Conservation (phyloP, 352 stramenopile species). For the Aphanomyces cochlioides region DNA sequence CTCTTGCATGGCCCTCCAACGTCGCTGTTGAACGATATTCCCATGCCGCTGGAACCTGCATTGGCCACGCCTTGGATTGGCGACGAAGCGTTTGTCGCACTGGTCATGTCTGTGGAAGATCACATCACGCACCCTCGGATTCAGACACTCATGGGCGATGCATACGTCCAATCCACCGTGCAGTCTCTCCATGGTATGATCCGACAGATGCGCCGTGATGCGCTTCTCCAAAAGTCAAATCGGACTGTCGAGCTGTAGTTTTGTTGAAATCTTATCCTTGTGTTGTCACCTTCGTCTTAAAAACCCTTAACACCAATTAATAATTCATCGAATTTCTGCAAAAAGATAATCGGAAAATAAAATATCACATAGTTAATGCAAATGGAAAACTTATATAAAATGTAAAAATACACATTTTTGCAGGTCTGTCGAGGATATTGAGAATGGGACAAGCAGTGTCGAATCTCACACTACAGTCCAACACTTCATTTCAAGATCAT, state of each 20-base stretch:
- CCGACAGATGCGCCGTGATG: conserved; percentile 29
- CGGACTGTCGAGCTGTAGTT: conserved; percentile 26
- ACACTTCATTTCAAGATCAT: no score
- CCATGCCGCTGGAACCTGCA: conserved; percentile 2
- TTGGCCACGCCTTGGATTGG: conserved; percentile 25
- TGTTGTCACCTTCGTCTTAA: no score
- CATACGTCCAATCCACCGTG: conserved; percentile 13
- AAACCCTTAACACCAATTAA: no score
- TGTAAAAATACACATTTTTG: no score
- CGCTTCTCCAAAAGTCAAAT: conserved; percentile 23
- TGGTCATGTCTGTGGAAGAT: conserved; percentile 30
- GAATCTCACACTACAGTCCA: no score
- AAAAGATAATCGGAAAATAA: no score
- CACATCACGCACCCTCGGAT: conserved; percentile 25
- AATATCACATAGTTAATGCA: no score
- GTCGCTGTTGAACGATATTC: not conserved
- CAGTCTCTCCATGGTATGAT: conserved; percentile 23
- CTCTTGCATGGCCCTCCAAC: conserved; percentile 21
- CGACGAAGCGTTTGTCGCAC: conserved; percentile 27
- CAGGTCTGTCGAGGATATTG: no score
- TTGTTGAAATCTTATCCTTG: not conserved
- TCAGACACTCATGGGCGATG: conserved; percentile 17
- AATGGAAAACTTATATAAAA: no score
- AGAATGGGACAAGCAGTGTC: no score
- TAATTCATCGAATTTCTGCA: no score